A percentile compares a stretch with the other conserved stretches of the same genome.
Evolutionary conservation across 1,284 basidiomycete species (phyloP).

Genomic region (Austroboletus niveus): DNA sequence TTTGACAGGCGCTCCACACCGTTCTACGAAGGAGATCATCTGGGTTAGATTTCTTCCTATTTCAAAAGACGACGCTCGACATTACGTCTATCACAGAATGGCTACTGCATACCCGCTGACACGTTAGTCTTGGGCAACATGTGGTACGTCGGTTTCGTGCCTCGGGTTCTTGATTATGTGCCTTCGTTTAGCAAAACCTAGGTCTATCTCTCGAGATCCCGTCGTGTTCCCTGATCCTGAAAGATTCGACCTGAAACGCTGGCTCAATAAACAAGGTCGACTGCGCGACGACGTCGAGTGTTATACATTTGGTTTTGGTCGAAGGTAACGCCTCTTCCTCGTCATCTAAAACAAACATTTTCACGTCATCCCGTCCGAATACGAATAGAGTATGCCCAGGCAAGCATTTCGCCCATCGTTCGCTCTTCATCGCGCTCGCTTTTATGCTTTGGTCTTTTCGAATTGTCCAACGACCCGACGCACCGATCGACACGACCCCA

Average conservation of each 20-base stretch:
- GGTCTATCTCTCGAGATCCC: slow-evolving; percentile 58
- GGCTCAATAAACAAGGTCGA: slow-evolving; percentile 49
- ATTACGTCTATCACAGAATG: slow-evolving; percentile 34
- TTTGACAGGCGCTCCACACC: slow-evolving; percentile 48
- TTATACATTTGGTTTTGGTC: slow-evolving; percentile 59
- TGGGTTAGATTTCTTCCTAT: slow-evolving; percentile 37
- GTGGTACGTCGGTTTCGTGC: slow-evolving; percentile 39
- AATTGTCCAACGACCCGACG: slow-evolving; percentile 13
- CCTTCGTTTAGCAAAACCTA: background rate
- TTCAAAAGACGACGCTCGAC: too few relatives aligned
- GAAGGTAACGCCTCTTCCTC: slow-evolving; percentile 36
- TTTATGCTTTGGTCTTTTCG: slow-evolving; percentile 26
- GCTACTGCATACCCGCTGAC: slow-evolving; percentile 58
- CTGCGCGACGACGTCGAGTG: slow-evolving; percentile 51
- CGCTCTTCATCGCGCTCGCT: slow-evolving; percentile 20
- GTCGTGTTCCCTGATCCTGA: slow-evolving; percentile 31
- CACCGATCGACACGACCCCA: slow-evolving; percentile 16
- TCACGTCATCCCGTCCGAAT: too few relatives aligned
- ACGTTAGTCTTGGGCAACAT: slow-evolving; percentile 55
- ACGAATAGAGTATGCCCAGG: slow-evolving; percentile 24
- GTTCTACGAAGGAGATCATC: slow-evolving; percentile 58
- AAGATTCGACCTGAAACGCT: slow-evolving; percentile 54
- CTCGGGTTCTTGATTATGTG: background rate
- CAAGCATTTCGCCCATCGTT: slow-evolving; percentile 21
- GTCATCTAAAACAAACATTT: background rate